Evolutionary conservation across 2,329 filamentous ascomycete genomes (phyloP), one percentile per base, ranked within the genome.

Genomic region (Claviceps sp.): DNA sequence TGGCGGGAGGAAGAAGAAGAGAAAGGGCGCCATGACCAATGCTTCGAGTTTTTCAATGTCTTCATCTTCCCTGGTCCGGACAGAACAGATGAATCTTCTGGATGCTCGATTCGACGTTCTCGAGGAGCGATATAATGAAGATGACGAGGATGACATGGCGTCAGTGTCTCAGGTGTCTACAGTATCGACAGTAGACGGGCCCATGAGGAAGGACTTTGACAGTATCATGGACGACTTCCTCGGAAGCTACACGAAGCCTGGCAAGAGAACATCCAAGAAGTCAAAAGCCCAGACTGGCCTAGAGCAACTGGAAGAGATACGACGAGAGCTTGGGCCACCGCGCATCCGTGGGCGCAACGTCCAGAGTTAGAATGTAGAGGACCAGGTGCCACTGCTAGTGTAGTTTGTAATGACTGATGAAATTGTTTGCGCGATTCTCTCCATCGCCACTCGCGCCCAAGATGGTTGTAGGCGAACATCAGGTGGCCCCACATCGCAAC

Each of bases 181-280:
- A 4, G 75, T 77, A 51, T 88, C 84, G 1, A 84, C 79, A 56
- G 82, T 87, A 1, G 77, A 70, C 63, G 85, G 84, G 0, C 78
- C 84, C 9, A 71, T 88, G 40, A 75, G 89, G 46, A 73, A 76
- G 41, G 90, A 96, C 64, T 95, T 98, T 67, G 84, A 95, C 64
- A 79, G 75, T 55, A 89, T 97, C 64, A 82, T 98, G 75, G 91
- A 97, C 63, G 90, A 95, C 52, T 98, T 98, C 69, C 70, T 97
- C 26, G 86, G 82, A 8, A 82, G 75, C 37, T 85, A 87, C 63
- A 79, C 79, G 9, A 84, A 81, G 68, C 77, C 77, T 24, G 85
- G 85, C 2, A 89, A 89, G 71, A 84, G 82, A 65, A 73, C 76
- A 11, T 78, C 89, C 20, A 91, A 90, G 71, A 89, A 90, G 69